Evolutionary conservation across 768 basidiomycete genomes (phyloP).

Genomic region (Boletus rubropictus): DNA sequence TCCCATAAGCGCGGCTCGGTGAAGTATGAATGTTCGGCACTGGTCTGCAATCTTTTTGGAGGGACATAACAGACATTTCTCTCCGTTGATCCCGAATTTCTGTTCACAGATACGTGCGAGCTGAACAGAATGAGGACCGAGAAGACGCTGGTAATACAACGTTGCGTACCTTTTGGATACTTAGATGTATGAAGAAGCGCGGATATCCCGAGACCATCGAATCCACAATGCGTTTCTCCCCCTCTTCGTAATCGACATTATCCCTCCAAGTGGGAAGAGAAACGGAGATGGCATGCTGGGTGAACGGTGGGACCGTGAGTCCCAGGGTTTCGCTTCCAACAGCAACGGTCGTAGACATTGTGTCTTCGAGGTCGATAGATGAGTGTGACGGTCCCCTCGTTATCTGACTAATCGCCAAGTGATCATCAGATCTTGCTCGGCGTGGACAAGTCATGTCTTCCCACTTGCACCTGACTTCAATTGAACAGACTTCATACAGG

Average conservation of each 20-base stretch:
- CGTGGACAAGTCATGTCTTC: too few species aligned
- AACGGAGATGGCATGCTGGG: slow-evolving; percentile 90
- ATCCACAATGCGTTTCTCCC: slow-evolving; percentile 70
- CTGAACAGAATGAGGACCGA: slow-evolving; percentile 35
- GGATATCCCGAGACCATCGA: slow-evolving; percentile 89
- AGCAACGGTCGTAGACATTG: slow-evolving; percentile 6
- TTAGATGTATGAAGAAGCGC: slow-evolving; percentile 86
- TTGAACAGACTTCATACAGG: background rate
- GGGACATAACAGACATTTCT: slow-evolving; percentile 76
- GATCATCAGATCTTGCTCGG: background rate
- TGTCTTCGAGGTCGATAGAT: background rate
- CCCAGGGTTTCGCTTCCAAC: slow-evolving; percentile 34
- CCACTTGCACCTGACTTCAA: background rate
- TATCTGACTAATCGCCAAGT: too few species aligned
- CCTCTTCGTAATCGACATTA: slow-evolving; percentile 88
- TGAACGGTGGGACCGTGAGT: slow-evolving; percentile 55
- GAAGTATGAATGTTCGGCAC: slow-evolving; percentile 68
- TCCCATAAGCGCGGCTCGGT: slow-evolving; percentile 41
- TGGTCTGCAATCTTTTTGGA: slow-evolving; percentile 65
- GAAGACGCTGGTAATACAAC: slow-evolving; percentile 15
- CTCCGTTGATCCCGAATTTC: slow-evolving; percentile 68
- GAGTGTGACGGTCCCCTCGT: background rate
- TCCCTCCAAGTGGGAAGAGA: slow-evolving; percentile 91
- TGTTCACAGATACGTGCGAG: slow-evolving; percentile 71
- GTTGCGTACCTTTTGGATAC: slow-evolving; percentile 70